phyloP scores from a whole-genome alignment of 1,284 basidiomycete genomes.

The Termitomyces sp. region DNA sequence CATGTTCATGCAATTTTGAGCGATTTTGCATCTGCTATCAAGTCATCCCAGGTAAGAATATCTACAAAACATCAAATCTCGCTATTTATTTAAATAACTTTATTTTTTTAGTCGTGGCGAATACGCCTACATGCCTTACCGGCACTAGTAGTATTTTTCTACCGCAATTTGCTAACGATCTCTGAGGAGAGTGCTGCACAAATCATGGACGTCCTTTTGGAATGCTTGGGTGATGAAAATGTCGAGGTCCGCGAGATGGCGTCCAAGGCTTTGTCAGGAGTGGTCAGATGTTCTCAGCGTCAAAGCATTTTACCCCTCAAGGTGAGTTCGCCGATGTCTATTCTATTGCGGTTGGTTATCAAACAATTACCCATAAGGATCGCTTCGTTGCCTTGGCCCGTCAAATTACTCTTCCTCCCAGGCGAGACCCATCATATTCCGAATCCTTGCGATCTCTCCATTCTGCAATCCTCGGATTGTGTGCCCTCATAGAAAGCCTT shows the following conservation, averaged over 20 bases:
- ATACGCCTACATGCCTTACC: slow-evolving; percentile 71
- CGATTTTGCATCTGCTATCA: slow-evolving; percentile 61
- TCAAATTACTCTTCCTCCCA: slow-evolving; percentile 63
- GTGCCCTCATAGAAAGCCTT: slow-evolving; percentile 74
- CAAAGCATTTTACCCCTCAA: slow-evolving; percentile 84
- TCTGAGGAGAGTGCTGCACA: slow-evolving; percentile 60
- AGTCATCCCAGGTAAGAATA: slow-evolving; percentile 57
- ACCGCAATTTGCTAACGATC: slow-evolving; percentile 77
- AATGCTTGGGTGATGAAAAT: slow-evolving; percentile 86
- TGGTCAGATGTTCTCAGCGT: slow-evolving; percentile 91
- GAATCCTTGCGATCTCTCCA: slow-evolving; percentile 76
- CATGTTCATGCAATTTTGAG: slow-evolving; percentile 57
- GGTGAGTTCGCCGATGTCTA: slow-evolving; percentile 36
- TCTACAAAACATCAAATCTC: slow-evolving; percentile 1
- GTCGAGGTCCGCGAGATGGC: slow-evolving; percentile 94
- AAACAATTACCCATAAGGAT: slow-evolving; percentile 43
- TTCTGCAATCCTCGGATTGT: slow-evolving; percentile 87
- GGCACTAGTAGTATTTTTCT: slow-evolving; percentile 80
- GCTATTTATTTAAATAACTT: neutral
- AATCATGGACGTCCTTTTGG: slow-evolving; percentile 77
- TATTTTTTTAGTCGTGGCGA: slow-evolving; percentile 60
- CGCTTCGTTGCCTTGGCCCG: slow-evolving; percentile 70
- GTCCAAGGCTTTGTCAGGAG: slow-evolving; percentile 84
- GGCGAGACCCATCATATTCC: slow-evolving; percentile 71
- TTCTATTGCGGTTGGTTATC: neutral